A percentile compares a stretch with the other conserved stretches of the same genome.
phyloP scores from a whole-genome alignment of 352 stramenopile species.

The Phytophthora cactorum region DNA sequence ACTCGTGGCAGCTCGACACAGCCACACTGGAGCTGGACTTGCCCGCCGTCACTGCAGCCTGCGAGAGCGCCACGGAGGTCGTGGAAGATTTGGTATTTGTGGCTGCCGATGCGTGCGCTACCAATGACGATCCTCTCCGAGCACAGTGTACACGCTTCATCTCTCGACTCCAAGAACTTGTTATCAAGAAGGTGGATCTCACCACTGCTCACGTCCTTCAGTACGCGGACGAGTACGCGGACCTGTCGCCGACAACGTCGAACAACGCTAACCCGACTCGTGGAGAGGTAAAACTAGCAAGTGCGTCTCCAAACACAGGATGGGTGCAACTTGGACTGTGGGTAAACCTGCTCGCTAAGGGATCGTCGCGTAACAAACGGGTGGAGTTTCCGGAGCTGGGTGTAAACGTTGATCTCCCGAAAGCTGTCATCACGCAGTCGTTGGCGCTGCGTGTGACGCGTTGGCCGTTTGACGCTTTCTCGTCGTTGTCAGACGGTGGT shows the following conservation, averaged over 20 bases:
- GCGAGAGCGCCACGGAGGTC: conserved; percentile 62
- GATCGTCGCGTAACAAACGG: conserved; percentile 74
- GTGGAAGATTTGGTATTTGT: conserved; percentile 70
- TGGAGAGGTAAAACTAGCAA: conserved; percentile 76
- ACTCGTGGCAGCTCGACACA: conserved; percentile 74
- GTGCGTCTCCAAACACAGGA: conserved; percentile 38
- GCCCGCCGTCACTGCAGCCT: conserved; percentile 45
- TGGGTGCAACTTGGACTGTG: conserved; percentile 70
- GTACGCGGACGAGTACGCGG: conserved; percentile 76
- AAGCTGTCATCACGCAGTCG: conserved; percentile 81
- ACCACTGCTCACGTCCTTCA: conserved; percentile 72
- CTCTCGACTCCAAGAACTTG: conserved; percentile 57
- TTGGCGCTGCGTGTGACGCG: conserved; percentile 67
- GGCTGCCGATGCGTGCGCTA: conserved; percentile 56
- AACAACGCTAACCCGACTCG: conserved; percentile 37
- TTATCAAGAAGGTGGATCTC: conserved; percentile 71
- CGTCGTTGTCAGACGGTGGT: conserved; percentile 16
- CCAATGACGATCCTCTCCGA: conserved; percentile 50
- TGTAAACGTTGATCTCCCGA: conserved; percentile 74
- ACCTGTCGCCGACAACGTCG: conserved; percentile 37
- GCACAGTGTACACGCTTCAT: conserved; percentile 55
- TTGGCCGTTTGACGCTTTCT: conserved; percentile 66
- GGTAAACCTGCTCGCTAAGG: conserved; percentile 79
- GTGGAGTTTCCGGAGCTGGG: conserved; percentile 78
- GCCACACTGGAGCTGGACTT: conserved; percentile 49